Percentiles rank a stretch among this genome's conserved stretches.
These are phyloP conservation scores for Cordyceps cateniannulata DNA, from an alignment of 2,329 filamentous ascomycete species.

Conservation along the genomic window DNA sequence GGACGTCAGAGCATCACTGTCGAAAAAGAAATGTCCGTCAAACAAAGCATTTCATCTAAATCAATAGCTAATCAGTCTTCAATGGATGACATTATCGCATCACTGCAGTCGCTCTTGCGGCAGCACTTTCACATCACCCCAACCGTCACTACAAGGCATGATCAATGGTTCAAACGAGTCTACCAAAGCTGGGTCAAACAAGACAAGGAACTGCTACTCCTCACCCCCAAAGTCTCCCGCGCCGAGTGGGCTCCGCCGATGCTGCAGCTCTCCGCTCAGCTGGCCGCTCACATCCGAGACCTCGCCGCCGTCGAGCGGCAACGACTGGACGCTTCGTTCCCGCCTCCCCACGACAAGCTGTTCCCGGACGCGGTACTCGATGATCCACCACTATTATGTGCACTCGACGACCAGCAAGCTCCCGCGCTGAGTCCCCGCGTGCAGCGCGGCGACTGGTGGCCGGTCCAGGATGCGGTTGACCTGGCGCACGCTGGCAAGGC, in stretches of 20 bases:
- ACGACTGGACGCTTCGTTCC: background rate
- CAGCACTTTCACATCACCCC: constrained; percentile 5
- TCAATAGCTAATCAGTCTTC: background rate
- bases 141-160: background rate
- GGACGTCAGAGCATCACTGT: background rate
- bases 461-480: background rate
- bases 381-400: background rate
- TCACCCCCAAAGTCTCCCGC: background rate
- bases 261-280: background rate
- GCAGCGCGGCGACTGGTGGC: constrained; percentile 3
- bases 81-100: background rate
- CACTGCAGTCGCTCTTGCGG: background rate
- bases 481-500: background rate
- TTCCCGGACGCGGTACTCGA: constrained; percentile 6
- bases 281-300: background rate
- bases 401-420: background rate
- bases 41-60: background rate
- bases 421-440: background rate
- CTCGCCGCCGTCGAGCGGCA: background rate
- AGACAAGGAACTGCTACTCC: background rate
- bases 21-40: background rate
- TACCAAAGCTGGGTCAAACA: background rate
- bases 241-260: constrained; percentile 6
- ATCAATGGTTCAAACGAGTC: constrained; percentile 9
- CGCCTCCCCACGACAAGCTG: background rate